Percentiles rank a stretch among this genome's conserved stretches.
Evolutionary conservation across 2,329 filamentous ascomycete species (phyloP).

Genomic region (Diaporthe nobilis): DNA sequence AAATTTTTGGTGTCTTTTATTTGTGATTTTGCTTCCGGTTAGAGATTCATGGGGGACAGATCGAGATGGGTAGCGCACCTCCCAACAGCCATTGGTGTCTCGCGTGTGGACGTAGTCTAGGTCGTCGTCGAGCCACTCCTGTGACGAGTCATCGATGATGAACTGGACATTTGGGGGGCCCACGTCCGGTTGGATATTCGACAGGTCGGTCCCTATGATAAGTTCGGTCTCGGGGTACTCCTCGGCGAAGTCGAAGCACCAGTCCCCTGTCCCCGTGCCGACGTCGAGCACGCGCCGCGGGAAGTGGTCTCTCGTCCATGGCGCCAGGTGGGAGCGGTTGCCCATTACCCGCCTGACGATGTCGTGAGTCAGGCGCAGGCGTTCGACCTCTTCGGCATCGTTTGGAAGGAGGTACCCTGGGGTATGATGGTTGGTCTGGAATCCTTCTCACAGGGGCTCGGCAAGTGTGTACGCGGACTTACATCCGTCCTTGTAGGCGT

Average conservation of each 20-base stretch:
- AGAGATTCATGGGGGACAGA: neutral
- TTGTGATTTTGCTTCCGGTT: neutral
- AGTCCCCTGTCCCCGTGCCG: conserved; percentile 70
- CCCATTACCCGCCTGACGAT: conserved; percentile 51
- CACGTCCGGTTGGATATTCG: conserved; percentile 74
- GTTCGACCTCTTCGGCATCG: conserved; percentile 50
- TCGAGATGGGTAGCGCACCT: conserved; percentile 36
- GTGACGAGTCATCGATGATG: conserved; percentile 76
- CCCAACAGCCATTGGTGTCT: conserved; percentile 64
- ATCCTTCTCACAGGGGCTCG: neutral
- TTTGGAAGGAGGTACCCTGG: conserved; percentile 54
- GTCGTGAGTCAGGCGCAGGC: conserved; percentile 50
- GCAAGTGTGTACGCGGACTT: neutral
- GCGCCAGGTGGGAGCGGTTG: conserved; percentile 50
- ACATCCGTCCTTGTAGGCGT: conserved; percentile 41
- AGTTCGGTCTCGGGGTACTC: conserved; percentile 67
- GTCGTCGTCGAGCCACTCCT: conserved; percentile 67
- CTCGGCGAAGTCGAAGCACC: conserved; percentile 78
- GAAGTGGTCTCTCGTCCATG: conserved; percentile 47
- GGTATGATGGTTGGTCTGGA: neutral
- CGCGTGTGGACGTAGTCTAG: conserved; percentile 70
- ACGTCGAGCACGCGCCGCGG: conserved; percentile 53
- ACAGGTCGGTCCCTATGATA: conserved; percentile 76
- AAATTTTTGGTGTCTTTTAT: neutral
- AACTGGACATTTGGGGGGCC: conserved; percentile 83